Conservation (phyloP, 2,329 filamentous ascomycete genomes). For the Grosmannia huntii region DNA sequence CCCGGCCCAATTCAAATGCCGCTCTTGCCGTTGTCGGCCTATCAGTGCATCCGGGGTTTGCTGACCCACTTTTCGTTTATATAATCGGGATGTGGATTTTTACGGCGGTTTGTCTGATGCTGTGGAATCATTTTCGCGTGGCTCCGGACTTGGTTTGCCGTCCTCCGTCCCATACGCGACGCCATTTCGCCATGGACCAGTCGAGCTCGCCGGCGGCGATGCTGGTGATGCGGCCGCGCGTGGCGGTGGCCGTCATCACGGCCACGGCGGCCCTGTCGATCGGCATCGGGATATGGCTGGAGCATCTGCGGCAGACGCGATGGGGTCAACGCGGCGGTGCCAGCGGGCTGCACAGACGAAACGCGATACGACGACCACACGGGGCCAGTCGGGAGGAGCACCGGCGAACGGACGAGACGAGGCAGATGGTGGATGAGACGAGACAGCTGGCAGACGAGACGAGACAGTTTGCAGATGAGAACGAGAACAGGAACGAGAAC, state of each 20-base stretch:
- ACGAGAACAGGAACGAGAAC: too few species aligned
- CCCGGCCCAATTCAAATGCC: background rate
- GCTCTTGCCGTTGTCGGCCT: background rate
- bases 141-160: background rate
- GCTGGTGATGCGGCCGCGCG: constrained; percentile 10
- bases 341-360: constrained; percentile 10
- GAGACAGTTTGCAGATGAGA: constrained; percentile 7
- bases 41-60: background rate
- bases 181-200: constrained; percentile 6
- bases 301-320: constrained; percentile 4
- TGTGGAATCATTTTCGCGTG: too few species aligned
- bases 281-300: constrained; percentile 8
- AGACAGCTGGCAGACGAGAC: too few species aligned
- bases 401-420: constrained; percentile 1
- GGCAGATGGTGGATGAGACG: too few species aligned
- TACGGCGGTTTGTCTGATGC: too few species aligned
- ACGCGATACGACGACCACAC: constrained; percentile 12
- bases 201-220: constrained; percentile 6
- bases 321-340: constrained; percentile 8
- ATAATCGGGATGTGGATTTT: background rate
- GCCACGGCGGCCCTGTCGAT: constrained; percentile 9
- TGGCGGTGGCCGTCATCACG: constrained; percentile 9
- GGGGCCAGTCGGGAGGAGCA: too few species aligned
- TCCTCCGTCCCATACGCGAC: too few species aligned
- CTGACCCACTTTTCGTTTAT: background rate